phyloP scores from a whole-genome alignment of 2,329 filamentous ascomycete species.

The Diplodia mutila region DNA sequence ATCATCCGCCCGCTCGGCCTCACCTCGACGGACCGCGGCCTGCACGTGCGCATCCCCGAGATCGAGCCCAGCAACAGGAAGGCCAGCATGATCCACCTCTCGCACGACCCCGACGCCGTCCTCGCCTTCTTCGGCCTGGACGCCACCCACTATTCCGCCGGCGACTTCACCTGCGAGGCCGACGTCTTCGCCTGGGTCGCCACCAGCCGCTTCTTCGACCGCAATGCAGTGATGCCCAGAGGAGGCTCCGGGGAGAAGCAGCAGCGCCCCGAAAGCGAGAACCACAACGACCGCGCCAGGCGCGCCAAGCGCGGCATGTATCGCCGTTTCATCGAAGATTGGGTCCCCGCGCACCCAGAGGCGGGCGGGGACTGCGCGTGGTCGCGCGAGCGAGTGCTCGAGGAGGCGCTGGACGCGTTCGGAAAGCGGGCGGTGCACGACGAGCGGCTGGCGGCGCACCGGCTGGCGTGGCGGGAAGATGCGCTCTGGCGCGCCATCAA shows the following conservation, averaged over 20 bases:
- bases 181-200: constrained; percentile 67
- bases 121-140: constrained; percentile 70
- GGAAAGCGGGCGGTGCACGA: constrained; percentile 51
- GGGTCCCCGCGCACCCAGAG: constrained; percentile 58
- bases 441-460: constrained; percentile 41
- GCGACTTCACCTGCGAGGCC: constrained; percentile 58
- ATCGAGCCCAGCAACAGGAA: constrained; percentile 65
- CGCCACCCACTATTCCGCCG: constrained; percentile 57
- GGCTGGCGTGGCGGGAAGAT: constrained; percentile 44
- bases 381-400: constrained; percentile 51
- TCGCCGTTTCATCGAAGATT: constrained; percentile 64
- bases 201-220: constrained; percentile 62
- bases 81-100: constrained; percentile 63
- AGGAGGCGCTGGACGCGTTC: constrained; percentile 60
- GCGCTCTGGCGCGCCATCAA: constrained; percentile 53
- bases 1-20: constrained; percentile 68
- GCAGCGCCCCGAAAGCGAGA: constrained; percentile 38
- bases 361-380: constrained; percentile 34
- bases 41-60: constrained; percentile 69
- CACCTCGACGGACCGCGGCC: constrained; percentile 63
- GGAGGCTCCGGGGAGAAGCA: background rate
- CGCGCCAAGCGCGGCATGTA: constrained; percentile 62
- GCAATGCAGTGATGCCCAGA: constrained; percentile 39
- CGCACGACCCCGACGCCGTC: constrained; percentile 58
- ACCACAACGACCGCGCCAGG: constrained; percentile 60